These are phyloP conservation scores for Cladophialophora chaetospira DNA, from an alignment of 2,329 filamentous ascomycete species.

Conservation along the genomic window DNA sequence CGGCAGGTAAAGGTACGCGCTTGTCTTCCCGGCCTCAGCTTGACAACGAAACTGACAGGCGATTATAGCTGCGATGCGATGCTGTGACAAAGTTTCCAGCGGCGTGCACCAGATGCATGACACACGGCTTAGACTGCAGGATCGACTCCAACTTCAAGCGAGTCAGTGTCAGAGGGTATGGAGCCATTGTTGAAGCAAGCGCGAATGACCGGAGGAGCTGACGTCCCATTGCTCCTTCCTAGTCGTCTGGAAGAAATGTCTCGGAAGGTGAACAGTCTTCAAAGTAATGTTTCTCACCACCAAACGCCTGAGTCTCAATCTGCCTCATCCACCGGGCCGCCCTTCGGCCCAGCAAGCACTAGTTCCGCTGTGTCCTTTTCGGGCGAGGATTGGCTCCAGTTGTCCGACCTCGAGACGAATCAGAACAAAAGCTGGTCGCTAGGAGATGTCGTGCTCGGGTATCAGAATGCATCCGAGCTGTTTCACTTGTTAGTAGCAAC, in stretches of 20 bases:
- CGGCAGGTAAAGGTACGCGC: constrained; percentile 11
- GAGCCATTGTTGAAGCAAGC: neutral
- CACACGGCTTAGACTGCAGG: constrained; percentile 8
- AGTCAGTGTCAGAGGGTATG: constrained; percentile 15
- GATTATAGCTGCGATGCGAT: constrained; percentile 14
- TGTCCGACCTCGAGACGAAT: constrained; percentile 2
- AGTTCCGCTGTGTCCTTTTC: neutral
- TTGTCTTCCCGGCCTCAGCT: neutral
- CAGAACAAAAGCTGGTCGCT: constrained; percentile 6
- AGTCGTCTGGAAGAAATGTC: constrained; percentile 13
- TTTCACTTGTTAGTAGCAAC: constrained; percentile 8
- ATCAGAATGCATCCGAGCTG: constrained; percentile 9
- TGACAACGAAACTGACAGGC: neutral
- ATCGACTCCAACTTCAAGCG: constrained; percentile 19
- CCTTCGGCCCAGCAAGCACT: neutral
- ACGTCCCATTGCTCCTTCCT: neutral
- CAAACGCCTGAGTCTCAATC: neutral
- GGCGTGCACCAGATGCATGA: constrained; percentile 12
- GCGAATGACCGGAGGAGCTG: neutral
- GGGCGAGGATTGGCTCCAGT: constrained; percentile 7
- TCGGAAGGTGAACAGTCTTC: constrained; percentile 1
- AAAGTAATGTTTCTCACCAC: neutral
- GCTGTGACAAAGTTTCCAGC: constrained; percentile 13
- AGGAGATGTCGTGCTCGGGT: constrained; percentile 6
- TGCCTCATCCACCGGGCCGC: neutral